Evolutionary conservation across 768 basidiomycete genomes (phyloP), one percentile per base, ranked within the genome.

Genomic region (Podaxis sp.): DNA sequence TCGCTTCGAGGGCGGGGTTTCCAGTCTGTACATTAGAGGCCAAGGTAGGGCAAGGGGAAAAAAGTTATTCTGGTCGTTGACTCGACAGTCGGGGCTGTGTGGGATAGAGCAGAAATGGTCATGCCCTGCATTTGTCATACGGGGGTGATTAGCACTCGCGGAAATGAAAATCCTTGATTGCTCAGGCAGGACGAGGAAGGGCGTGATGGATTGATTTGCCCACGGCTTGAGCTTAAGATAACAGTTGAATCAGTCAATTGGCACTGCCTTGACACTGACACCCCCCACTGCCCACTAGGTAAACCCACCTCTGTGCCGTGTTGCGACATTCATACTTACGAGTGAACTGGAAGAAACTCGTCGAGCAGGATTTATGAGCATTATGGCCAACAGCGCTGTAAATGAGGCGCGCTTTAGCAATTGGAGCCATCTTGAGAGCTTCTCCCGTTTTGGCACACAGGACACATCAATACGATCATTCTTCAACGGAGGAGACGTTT

Each of bases 401-500:
- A 36, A 18, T 4, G 38, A 25, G 9, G 14, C 38, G 18, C 48
- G 62, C 38, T 63, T 63, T 46, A 59, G 44, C 32, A 40, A 53
- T 36, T 63, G 62, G 62, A 56, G 48, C 25, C 42, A 48, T 5
- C 36, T 62, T n/a, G 57, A 57, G 32, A 52, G 57, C n/a, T 47
- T 62, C 23, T 57, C 56, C 7, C 55, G 61, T 18, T 58, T 58
- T 14, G 50, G 56, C 37, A 51, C 62, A 21, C 28, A 50, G 16
- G 57, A 54, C 50, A 46, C 51, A 7, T 59, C 62, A 23, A 37
- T 59, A 4, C 57, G 62, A 16, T 63, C 57, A 16, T 69, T 69
- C 59, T 67, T 65, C 50, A 59, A 64, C 9, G 66, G 68, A 2
- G 50, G 50, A 32, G 59, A 51, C 5, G 68, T 69, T n/a, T 57